phyloP scores from a whole-genome alignment of 1,284 basidiomycete genomes.

The Puccinia coronata region DNA sequence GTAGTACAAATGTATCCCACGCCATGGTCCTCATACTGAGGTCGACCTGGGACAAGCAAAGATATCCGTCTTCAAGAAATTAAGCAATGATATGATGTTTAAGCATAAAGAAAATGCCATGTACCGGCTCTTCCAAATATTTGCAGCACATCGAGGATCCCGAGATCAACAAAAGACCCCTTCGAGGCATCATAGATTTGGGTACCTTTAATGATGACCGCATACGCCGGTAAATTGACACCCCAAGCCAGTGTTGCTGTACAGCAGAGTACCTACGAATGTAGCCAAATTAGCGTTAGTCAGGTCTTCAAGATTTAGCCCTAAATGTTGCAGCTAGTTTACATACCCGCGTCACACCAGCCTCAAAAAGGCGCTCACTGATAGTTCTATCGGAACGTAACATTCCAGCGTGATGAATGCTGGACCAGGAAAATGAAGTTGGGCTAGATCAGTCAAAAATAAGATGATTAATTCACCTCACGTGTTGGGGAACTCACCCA shows the following conservation, averaged over 20 bases:
- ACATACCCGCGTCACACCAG: slow-evolving; percentile 80
- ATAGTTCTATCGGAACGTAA: slow-evolving; percentile 88
- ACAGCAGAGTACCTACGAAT: slow-evolving; percentile 84
- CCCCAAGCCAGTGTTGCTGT: slow-evolving; percentile 99
- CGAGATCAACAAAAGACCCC: slow-evolving; percentile 87
- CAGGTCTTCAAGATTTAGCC: background rate
- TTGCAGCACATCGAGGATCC: slow-evolving; percentile 90
- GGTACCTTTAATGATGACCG: slow-evolving; percentile 95
- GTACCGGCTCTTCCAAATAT: slow-evolving; percentile 92
- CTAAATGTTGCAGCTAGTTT: background rate
- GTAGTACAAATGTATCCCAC: slow-evolving; percentile 96
- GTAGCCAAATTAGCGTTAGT: background rate
- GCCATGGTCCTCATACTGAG: slow-evolving; percentile 90
- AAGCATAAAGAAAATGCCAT: background rate
- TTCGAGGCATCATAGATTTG: slow-evolving; percentile 89
- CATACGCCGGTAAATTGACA: slow-evolving; percentile 97
- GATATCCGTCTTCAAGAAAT: background rate
- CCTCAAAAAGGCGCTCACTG: slow-evolving; percentile 93
- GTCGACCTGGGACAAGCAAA: slow-evolving; percentile 66
- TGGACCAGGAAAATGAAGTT: slow-evolving; percentile 89
- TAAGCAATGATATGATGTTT: background rate
- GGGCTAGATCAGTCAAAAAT: background rate
- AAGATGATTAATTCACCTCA: background rate
- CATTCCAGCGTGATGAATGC: slow-evolving; percentile 99
- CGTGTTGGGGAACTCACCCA: slow-evolving; percentile 59